These are phyloP conservation scores for Melanomma pulvis-pyrius DNA, from an alignment of 495 filamentous ascomycete genomes.

Conservation along the genomic window DNA sequence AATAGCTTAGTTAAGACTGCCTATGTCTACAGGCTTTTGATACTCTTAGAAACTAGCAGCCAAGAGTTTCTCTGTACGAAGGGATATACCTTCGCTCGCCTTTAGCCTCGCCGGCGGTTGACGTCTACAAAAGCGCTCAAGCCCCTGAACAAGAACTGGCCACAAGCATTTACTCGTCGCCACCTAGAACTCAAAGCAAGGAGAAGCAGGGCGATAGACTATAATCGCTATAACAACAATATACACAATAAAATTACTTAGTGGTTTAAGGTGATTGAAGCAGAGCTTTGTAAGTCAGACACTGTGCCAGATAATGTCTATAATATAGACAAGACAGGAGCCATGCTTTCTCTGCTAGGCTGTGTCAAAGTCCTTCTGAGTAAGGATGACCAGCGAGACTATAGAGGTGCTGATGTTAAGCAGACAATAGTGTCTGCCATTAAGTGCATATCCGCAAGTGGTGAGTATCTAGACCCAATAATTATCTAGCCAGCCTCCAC, in stretches of 20 bases:
- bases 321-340: not conserved
- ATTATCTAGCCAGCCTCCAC: not conserved
- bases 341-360: not conserved
- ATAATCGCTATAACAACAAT: not conserved
- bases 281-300: not conserved
- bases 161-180: not conserved
- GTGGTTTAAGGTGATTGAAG: not conserved
- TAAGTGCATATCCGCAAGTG: too few relatives aligned
- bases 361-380: not conserved
- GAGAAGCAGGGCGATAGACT: not conserved
- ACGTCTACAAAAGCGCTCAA: not conserved
- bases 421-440: too few relatives aligned
- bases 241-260: not conserved
- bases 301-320: not conserved
- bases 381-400: not conserved
- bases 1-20: too few relatives aligned
- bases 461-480: not conserved
- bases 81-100: not conserved
- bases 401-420: too few relatives aligned
- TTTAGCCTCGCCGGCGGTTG: not conserved
- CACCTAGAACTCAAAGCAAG: not conserved
- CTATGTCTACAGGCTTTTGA: too few relatives aligned
- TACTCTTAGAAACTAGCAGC: too few relatives aligned
- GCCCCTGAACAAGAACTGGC: constrained; percentile 1
- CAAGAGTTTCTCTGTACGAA: too few relatives aligned